phyloP scores from a whole-genome alignment of 345 rosid genomes.

The Populus euphratica region DNA sequence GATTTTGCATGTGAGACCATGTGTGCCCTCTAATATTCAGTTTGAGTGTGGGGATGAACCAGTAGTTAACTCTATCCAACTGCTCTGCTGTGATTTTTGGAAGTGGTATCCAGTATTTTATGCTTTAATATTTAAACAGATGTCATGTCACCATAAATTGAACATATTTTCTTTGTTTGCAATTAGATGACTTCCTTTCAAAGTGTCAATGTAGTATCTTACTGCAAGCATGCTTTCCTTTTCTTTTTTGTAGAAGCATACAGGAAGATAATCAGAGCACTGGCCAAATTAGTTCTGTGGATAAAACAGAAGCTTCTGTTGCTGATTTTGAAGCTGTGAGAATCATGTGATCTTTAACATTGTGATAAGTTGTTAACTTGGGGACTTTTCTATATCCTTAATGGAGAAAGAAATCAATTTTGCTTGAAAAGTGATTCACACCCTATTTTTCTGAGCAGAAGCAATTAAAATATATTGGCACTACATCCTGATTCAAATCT shows the following conservation, averaged over 20 bases:
- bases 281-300: slow-evolving; percentile 43
- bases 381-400: background rate
- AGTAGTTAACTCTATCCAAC: background rate
- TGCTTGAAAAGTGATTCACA: slow-evolving; percentile 5
- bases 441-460: background rate
- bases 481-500: slow-evolving; percentile 4
- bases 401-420: background rate
- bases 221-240: background rate
- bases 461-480: slow-evolving; percentile 1
- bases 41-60: background rate
- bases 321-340: slow-evolving; percentile 42
- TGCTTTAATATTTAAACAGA: background rate
- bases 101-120: background rate
- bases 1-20: background rate
- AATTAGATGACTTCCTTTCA: background rate
- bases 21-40: background rate
- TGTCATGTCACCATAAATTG: background rate
- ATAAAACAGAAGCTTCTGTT: slow-evolving; percentile 42
- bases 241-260: slow-evolving; percentile 45
- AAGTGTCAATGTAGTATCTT: slow-evolving; percentile 6
- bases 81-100: background rate
- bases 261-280: slow-evolving; percentile 50
- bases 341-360: background rate
- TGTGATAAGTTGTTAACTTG: background rate
- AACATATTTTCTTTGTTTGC: background rate